These are phyloP conservation scores for Thalassiosira mediterranea DNA, from an alignment of 352 stramenopile genomes.

Conservation along the genomic window DNA sequence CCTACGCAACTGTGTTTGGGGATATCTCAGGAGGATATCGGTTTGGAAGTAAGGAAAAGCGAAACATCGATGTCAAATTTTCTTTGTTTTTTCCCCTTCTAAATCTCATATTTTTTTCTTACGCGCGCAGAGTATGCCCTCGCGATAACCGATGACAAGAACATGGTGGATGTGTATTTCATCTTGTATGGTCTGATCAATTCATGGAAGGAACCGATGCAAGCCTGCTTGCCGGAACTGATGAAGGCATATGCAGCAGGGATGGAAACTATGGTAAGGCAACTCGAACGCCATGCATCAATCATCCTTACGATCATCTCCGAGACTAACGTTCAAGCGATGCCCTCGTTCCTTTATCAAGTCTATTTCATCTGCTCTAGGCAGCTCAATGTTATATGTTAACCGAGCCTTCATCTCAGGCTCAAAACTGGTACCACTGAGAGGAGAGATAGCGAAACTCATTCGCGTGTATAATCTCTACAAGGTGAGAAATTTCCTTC, in stretches of 20 bases:
- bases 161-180: background rate
- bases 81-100: background rate
- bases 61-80: no score
- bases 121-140: background rate
- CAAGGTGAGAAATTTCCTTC: background rate
- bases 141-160: conserved; percentile 1
- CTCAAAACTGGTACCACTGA: conserved; percentile 12
- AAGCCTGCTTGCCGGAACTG: conserved; percentile 5
- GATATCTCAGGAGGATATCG: conserved; percentile 17
- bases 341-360: no score
- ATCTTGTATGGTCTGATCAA: conserved; percentile 9
- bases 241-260: background rate
- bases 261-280: background rate
- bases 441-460: conserved; percentile 20
- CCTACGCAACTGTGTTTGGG: conserved; percentile 1
- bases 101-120: background rate
- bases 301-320: no score
- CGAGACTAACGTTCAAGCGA: no score
- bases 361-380: conserved; percentile 1
- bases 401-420: conserved; percentile 30
- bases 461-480: conserved; percentile 3
- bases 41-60: no score
- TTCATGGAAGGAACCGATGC: conserved; percentile 36
- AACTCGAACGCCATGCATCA: no score
- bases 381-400: conserved; percentile 7